Evolutionary conservation across 1,284 basidiomycete genomes (phyloP), one percentile per base, ranked within the genome.

Genomic region (Singerocomus inundabilis): DNA sequence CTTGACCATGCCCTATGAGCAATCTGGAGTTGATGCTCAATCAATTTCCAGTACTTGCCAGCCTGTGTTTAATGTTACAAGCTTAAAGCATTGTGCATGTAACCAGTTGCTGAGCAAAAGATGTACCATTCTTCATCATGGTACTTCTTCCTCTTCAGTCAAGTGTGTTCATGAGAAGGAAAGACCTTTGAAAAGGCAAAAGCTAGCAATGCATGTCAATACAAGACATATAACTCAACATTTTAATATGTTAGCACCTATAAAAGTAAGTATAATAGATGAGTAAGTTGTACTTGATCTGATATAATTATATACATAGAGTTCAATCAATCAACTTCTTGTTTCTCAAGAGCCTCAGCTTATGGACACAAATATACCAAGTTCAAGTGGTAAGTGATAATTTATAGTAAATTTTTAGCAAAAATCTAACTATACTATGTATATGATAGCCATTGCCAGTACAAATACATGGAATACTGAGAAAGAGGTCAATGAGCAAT

Each of bases 151-250:
- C 7, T 16, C 38, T 25, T 6, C 13, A 6, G 2, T 12, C 4
- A 25, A 33, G 3, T 9, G 18, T 34, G 2, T 18, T 21, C 6
- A 43, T n/a, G 3, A 12, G 0, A 6, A 21, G 49, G 5, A 16
- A 33, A 46, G 10, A 1, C 5, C 15, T 21, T 25, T 47, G 10
- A 46, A 57, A 18, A 49, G 13, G 15, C 52, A 57, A 11, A 54
- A 24, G 16, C 4, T 49, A 8, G 54, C 52, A 1, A 25, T 65
- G 31, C 29, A 51, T 35, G 15, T 62, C 29, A 63, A 63, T 6
- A 58, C 54, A 39, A 54, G 62, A 16, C 45, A 63, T 9, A 8
- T 55, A 9, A 47, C 28, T 28, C 1, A 11, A 8, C 3, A 52
- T 32, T 16, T 50, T 32, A n/a, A 11, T 15, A 3, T 0, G 25